Evolutionary conservation across 352 stramenopile genomes (phyloP), one percentile per base, ranked within the genome.

Genomic region (Phytopythium vexans): DNA sequence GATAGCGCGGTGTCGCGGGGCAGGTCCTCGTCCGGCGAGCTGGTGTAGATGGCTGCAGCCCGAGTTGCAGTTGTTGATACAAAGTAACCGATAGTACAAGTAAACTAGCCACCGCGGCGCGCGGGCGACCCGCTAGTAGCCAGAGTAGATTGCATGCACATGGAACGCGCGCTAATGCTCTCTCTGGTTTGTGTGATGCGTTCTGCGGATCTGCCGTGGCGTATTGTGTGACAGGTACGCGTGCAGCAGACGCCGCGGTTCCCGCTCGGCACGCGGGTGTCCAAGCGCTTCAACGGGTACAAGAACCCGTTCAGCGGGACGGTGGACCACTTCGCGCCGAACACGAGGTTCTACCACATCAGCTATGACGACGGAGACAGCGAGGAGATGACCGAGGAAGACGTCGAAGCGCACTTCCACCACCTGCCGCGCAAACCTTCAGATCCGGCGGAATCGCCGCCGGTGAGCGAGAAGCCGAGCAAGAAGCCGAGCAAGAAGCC

Each of bases 371-470:
- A 92, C 47, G 81, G 78, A 21, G 81, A 92, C 56, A 88, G 74
- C 36, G 81, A 92, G 49, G 81, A 92, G 53, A 92, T 92, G 81
- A 89, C 78, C 1, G 81, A 92, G 52, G 68, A 78, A 14, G 81
- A 92, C 41, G 62, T 92, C 15, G 63, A 83, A 21, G 45, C 35
- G 8, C 56, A 91, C 47, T 70, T 77, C 9, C 27, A 66, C 11
- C 49, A 40, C n/a, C 8, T 63, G 11, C 66, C 62, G 35, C 64
- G 59, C 40, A 15, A 8, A 9, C 48, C 33, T 9, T 11, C 37
- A 7, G 52, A 6, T 2, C 16, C 12, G 14, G 11, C 11, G 12
- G 4, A n/a, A 12, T n/a, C 45, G 27, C 45, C 58, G 11, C 50
- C 48, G 14, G 60, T 64, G 45, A 34, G 54, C 15, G 8, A 56